Conservation (phyloP, 2,329 filamentous ascomycete genomes). For the Colletotrichum sp. region DNA sequence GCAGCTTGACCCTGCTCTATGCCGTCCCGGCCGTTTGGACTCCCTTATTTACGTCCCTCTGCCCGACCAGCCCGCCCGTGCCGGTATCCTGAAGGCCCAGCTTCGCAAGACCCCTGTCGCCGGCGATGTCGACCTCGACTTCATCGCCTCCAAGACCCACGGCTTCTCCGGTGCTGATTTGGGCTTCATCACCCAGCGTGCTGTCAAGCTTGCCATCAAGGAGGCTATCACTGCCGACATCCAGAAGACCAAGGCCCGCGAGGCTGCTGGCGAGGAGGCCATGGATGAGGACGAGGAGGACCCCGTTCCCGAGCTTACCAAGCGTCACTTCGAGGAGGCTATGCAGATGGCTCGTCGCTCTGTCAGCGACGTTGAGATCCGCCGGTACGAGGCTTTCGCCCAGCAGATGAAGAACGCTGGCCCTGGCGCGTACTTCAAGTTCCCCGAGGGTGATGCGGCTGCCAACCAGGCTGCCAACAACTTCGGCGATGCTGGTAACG, state of each 20-base stretch:
- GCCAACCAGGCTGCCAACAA: constrained; percentile 63
- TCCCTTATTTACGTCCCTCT: constrained; percentile 98
- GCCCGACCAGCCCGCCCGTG: constrained; percentile 88
- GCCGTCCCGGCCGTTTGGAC: constrained; percentile 97
- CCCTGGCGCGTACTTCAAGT: constrained; percentile 97
- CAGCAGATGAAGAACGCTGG: constrained; percentile 99
- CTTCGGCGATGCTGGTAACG: constrained; percentile 88
- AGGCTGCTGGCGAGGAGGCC: constrained; percentile 82
- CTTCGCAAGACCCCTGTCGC: constrained; percentile 97
- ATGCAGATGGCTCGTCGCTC: constrained; percentile 95
- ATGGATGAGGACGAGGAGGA: constrained; percentile 90
- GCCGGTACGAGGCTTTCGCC: constrained; percentile 96
- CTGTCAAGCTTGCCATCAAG: constrained; percentile 99
- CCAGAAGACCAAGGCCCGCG: constrained; percentile 86
- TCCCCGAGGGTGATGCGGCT: constrained; percentile 76
- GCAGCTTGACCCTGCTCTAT: constrained; percentile 96
- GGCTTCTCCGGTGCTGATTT: constrained; percentile 99
- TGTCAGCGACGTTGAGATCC: constrained; percentile 95
- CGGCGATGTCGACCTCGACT: constrained; percentile 83
- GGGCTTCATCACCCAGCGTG: constrained; percentile 97
- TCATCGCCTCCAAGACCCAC: constrained; percentile 96
- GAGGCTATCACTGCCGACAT: constrained; percentile 90
- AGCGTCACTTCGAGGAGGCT: constrained; percentile 97
- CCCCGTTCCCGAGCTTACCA: constrained; percentile 93
- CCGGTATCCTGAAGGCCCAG: constrained; percentile 90